A percentile compares a stretch with the other conserved stretches of the same genome.
phyloP scores from a whole-genome alignment of 169 alveolate genomes.

The Besnoitia besnoiti region DNA sequence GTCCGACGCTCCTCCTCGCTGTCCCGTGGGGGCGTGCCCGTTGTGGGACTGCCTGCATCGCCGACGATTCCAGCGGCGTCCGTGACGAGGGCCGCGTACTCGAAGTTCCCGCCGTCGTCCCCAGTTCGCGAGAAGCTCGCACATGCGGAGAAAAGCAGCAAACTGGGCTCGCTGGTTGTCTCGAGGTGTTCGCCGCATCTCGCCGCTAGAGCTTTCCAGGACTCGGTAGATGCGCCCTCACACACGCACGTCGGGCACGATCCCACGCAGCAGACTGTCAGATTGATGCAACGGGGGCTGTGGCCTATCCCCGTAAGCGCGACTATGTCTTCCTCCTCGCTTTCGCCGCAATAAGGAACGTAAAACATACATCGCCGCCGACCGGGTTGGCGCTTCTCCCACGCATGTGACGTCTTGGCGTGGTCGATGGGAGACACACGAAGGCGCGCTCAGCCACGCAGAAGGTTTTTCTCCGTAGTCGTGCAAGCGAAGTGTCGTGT shows the following conservation, averaged over 20 bases:
- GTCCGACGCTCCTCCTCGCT: too few relatives aligned
- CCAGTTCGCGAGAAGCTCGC: not conserved
- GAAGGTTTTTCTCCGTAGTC: too few relatives aligned
- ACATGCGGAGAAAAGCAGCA: not conserved
- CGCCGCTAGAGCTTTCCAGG: not conserved
- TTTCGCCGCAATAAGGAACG: not conserved
- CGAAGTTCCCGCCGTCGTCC: not conserved
- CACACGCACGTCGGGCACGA: not conserved
- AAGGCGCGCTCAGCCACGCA: too few relatives aligned
- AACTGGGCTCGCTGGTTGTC: not conserved
- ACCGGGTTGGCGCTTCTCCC: too few relatives aligned
- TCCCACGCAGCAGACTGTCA: not conserved
- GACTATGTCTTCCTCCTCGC: not conserved
- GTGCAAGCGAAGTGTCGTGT: too few relatives aligned
- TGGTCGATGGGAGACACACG: too few relatives aligned
- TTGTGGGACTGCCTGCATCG: too few relatives aligned
- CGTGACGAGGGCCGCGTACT: not conserved
- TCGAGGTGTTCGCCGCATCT: not conserved
- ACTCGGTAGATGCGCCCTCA: not conserved
- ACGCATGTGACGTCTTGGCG: too few relatives aligned
- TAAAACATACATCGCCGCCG: too few relatives aligned
- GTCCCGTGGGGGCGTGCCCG: too few relatives aligned
- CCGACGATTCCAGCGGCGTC: not conserved
- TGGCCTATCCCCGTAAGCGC: not conserved
- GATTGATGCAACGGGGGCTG: not conserved